phyloP scores from a whole-genome alignment of 805 yeast species.

The Candida golubevii region DNA sequence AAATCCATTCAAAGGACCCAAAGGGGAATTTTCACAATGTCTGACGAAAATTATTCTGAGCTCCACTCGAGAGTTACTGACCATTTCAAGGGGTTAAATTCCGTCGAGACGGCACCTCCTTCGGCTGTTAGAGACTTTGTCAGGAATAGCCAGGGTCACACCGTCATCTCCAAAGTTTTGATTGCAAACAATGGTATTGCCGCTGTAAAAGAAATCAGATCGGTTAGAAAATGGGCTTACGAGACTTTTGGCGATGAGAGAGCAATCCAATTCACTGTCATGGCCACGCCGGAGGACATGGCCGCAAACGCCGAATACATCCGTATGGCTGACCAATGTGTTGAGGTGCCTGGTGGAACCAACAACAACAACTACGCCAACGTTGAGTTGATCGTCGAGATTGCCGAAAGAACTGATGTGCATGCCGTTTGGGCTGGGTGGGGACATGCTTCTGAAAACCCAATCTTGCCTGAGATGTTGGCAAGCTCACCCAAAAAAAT shows the following conservation, averaged over 20 bases:
- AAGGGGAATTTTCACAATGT: conserved; percentile 11
- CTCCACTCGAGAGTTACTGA: conserved; percentile 45
- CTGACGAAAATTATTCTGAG: conserved; percentile 14
- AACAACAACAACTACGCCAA: conserved; percentile 98
- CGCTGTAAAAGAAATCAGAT: conserved; percentile 96
- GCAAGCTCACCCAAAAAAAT: conserved; percentile 91
- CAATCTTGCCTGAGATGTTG: conserved; percentile 84
- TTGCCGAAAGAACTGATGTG: conserved; percentile 93
- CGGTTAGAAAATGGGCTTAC: conserved; percentile 98
- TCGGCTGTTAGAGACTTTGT: conserved; percentile 80
- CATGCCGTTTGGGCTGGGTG: conserved; percentile 99
- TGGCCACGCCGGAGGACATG: conserved; percentile 99
- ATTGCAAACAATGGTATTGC: conserved; percentile 99
- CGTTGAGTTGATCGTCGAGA: conserved; percentile 92
- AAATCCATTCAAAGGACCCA: not conserved
- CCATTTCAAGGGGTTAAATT: conserved; percentile 80
- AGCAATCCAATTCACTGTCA: conserved; percentile 89
- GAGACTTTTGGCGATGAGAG: conserved; percentile 97
- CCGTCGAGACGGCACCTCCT: conserved; percentile 74
- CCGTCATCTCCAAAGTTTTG: conserved; percentile 81
- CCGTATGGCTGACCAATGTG: conserved; percentile 98
- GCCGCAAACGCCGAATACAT: conserved; percentile 96
- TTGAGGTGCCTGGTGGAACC: conserved; percentile 99
- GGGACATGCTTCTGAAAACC: conserved; percentile 99
- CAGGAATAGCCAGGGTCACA: conserved; percentile 83